phyloP scores from a whole-genome alignment of 2,329 filamentous ascomycete genomes.

The Remersonia thermophila region DNA sequence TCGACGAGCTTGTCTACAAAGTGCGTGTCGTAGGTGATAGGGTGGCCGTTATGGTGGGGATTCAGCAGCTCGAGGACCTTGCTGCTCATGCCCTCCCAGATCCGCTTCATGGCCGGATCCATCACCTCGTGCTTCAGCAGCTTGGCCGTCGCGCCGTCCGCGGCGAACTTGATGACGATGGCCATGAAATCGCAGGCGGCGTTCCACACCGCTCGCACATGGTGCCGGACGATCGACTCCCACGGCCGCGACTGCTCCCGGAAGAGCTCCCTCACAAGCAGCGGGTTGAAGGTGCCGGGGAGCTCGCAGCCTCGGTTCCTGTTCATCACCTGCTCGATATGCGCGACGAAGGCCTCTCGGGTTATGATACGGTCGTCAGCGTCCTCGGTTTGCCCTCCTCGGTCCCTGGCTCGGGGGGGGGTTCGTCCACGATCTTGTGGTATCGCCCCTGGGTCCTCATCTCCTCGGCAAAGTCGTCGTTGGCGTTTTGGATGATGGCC shows the following conservation, averaged over 20 bases:
- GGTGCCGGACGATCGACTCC: constrained; percentile 12
- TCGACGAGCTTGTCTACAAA: constrained; percentile 25
- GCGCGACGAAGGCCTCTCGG: constrained; percentile 1
- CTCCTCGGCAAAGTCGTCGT: constrained; percentile 9
- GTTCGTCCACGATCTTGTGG: constrained; percentile 2
- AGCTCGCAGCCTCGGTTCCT: constrained; percentile 24
- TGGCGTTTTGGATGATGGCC: constrained; percentile 15
- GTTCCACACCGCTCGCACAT: constrained; percentile 4
- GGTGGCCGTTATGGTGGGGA: constrained; percentile 20
- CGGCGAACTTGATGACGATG: constrained; percentile 14
- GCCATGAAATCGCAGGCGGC: constrained; percentile 13
- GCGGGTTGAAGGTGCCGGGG: constrained; percentile 24
- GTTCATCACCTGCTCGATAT: constrained; percentile 19
- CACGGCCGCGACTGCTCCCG: constrained; percentile 22
- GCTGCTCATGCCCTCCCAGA: constrained; percentile 11
- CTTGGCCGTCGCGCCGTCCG: constrained; percentile 12
- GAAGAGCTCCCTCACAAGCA: constrained; percentile 24
- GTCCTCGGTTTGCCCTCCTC: too few species aligned
- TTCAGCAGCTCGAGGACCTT: constrained; percentile 20
- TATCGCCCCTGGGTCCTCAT: constrained; percentile 7
- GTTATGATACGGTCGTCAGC: too few species aligned
- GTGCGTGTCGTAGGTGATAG: constrained; percentile 29
- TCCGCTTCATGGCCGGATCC: constrained; percentile 13
- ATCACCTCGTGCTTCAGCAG: constrained; percentile 13
- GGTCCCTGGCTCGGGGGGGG: constrained; percentile 18